A percentile compares a stretch with the other conserved stretches of the same genome.
These are phyloP conservation scores for Coccomyxa subellipsoidea DNA, from an alignment of 163 green algal genomes.

Conservation along the genomic window DNA sequence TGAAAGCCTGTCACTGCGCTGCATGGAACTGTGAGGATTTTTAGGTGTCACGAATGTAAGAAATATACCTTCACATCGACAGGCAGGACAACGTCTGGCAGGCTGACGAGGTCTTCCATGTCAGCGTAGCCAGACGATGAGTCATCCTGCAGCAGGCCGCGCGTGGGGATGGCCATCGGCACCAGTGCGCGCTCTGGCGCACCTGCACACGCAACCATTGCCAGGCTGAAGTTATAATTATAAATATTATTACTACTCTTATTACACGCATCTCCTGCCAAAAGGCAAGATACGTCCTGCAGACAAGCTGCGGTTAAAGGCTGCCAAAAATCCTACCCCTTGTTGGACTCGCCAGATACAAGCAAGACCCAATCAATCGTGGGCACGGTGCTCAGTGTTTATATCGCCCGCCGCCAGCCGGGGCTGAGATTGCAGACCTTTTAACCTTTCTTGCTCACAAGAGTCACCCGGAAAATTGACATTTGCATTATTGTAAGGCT, in stretches of 20 bases:
- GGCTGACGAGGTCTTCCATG: neutral
- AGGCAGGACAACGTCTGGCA: neutral
- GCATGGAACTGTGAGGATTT: neutral
- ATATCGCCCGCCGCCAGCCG: too few relatives aligned
- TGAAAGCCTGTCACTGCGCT: neutral
- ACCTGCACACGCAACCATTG: slow-evolving; percentile 32
- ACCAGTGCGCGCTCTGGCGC: neutral
- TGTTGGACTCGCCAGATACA: too few relatives aligned
- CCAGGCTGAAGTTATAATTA: neutral
- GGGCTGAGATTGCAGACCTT: too few relatives aligned
- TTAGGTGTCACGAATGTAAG: neutral
- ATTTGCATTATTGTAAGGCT: too few relatives aligned
- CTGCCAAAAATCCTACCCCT: too few relatives aligned
- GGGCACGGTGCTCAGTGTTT: too few relatives aligned
- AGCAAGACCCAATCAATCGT: too few relatives aligned
- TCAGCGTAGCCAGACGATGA: neutral
- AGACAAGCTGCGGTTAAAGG: too few relatives aligned
- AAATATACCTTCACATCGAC: neutral
- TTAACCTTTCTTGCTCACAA: too few relatives aligned
- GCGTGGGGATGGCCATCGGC: neutral
- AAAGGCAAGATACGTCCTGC: too few relatives aligned
- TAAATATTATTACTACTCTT: neutral
- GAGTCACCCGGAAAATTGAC: too few relatives aligned
- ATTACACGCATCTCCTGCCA: too few relatives aligned
- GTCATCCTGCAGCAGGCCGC: neutral